Evolutionary conservation across 2,329 filamentous ascomycete species (phyloP).

Genomic region (Alternaria sp.): DNA sequence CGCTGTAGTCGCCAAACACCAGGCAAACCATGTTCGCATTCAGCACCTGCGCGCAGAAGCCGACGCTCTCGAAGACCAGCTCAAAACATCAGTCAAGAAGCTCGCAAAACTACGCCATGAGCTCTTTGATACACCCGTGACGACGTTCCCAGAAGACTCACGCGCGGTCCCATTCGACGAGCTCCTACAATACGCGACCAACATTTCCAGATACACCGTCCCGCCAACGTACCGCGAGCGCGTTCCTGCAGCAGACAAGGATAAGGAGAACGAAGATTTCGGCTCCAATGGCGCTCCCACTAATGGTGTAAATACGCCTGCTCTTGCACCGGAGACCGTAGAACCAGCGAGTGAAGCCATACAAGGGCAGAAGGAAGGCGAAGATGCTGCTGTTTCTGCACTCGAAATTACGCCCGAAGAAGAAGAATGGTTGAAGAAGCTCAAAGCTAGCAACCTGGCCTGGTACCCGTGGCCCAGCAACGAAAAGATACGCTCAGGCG

Average conservation of each 20-base stretch:
- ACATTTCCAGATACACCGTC: conserved; percentile 81
- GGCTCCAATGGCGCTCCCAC: conserved; percentile 37
- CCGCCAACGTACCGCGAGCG: conserved; percentile 65
- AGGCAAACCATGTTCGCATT: conserved; percentile 75
- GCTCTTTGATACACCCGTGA: conserved; percentile 63
- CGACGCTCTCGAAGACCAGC: conserved; percentile 72
- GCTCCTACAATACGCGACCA: conserved; percentile 78
- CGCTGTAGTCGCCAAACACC: conserved; percentile 72
- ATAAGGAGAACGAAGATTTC: conserved; percentile 32
- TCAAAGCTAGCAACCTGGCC: conserved; percentile 36
- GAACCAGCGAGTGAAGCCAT: conserved; percentile 36
- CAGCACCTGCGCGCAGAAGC: conserved; percentile 72
- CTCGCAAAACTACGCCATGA: conserved; percentile 78
- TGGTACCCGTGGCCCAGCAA: conserved; percentile 82
- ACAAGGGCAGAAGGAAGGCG: conserved; percentile 25
- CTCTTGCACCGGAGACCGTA: conserved; percentile 35
- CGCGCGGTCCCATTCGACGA: conserved; percentile 71
- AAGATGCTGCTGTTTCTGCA: conserved; percentile 18
- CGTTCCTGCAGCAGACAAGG: conserved; percentile 31
- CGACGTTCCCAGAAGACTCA: conserved; percentile 52
- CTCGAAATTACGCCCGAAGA: conserved; percentile 43
- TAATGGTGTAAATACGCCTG: conserved; percentile 43
- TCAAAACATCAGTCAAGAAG: conserved; percentile 73
- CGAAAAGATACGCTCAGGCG: conserved; percentile 72
- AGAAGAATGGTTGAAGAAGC: conserved; percentile 47